These are phyloP conservation scores for Tuber borchii DNA, from an alignment of 495 filamentous ascomycete genomes.

Conservation along the genomic window DNA sequence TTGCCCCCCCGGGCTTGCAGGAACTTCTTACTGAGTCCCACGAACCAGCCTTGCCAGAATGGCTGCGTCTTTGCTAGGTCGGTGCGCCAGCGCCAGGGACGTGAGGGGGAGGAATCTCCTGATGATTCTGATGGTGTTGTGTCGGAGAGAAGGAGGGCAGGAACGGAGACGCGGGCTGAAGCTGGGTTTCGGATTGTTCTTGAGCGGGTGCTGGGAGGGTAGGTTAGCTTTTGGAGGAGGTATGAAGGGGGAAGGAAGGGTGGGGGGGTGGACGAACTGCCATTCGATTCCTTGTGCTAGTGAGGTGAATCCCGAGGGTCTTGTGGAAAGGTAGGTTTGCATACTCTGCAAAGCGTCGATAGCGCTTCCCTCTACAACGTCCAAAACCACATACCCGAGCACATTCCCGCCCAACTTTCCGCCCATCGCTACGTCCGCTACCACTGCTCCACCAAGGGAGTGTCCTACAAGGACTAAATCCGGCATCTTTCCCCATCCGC, in stretches of 20 bases:
- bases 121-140: not conserved
- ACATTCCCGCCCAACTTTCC: slow-evolving; percentile 60
- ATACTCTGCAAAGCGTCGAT: slow-evolving; percentile 95
- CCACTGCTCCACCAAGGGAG: slow-evolving; percentile 89
- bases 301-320: slow-evolving; percentile 71
- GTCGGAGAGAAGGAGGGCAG: slow-evolving; percentile 57
- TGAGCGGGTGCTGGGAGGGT: slow-evolving; percentile 56
- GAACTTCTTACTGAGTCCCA: slow-evolving; percentile 81
- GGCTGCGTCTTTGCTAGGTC: slow-evolving; percentile 76
- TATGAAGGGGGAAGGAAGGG: not conserved
- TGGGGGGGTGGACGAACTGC: slow-evolving; percentile 55
- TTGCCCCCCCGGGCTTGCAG: slow-evolving; percentile 78
- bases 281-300: slow-evolving; percentile 79
- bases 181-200: slow-evolving; percentile 76
- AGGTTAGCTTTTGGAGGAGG: slow-evolving; percentile 4
- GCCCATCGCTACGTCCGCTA: slow-evolving; percentile 70
- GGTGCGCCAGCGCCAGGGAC: slow-evolving; percentile 78
- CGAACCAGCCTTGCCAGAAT: slow-evolving; percentile 94
- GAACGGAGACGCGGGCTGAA: slow-evolving; percentile 81
- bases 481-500: slow-evolving; percentile 67
- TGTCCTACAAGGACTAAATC: slow-evolving; percentile 83
- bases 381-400: slow-evolving; percentile 82
- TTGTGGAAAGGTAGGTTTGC: slow-evolving; percentile 78
- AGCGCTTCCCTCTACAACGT: slow-evolving; percentile 81
- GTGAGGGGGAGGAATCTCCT: slow-evolving; percentile 36